Conservation (phyloP, 495 filamentous ascomycete species). For the Trichodelitschia bisporula region DNA sequence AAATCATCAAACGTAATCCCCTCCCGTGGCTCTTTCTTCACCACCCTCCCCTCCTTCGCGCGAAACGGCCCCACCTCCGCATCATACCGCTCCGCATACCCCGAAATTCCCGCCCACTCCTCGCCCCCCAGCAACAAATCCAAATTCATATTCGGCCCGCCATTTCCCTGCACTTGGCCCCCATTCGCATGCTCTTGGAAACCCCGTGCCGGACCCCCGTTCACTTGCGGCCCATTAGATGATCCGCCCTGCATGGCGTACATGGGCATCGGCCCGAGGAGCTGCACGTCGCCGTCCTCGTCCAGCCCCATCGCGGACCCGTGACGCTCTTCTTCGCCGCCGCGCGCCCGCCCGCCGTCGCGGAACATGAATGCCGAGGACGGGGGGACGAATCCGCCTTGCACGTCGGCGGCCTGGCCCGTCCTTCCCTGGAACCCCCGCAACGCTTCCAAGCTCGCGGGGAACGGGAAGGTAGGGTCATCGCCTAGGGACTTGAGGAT, state of each 20-base stretch:
- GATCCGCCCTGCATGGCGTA: conserved; percentile 22
- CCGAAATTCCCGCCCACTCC: conserved; percentile 10
- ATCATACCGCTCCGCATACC: too few relatives aligned
- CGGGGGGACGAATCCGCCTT: conserved; percentile 1
- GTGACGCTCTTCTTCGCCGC: too few relatives aligned
- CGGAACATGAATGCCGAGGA: background rate
- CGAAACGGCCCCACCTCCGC: too few relatives aligned
- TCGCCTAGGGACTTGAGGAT: conserved; percentile 18
- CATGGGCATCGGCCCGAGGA: conserved; percentile 28
- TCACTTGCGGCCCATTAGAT: background rate
- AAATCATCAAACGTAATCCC: too few relatives aligned
- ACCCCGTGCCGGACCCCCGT: background rate
- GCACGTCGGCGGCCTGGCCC: background rate
- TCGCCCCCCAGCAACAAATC: conserved; percentile 14
- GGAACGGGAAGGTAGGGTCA: conserved; percentile 5
- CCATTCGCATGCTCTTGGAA: conserved; percentile 1
- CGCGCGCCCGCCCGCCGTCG: too few relatives aligned
- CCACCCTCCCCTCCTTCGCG: too few relatives aligned
- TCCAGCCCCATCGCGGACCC: background rate
- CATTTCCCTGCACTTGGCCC: conserved; percentile 1
- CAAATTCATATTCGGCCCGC: conserved; percentile 10
- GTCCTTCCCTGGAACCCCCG: background rate
- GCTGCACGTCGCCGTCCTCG: conserved; percentile 24
- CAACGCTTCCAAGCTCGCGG: background rate
- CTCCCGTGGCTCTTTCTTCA: too few relatives aligned